These are phyloP conservation scores for Breviolum minutum DNA, from an alignment of 73 alveolate genomes.

Conservation along the genomic window DNA sequence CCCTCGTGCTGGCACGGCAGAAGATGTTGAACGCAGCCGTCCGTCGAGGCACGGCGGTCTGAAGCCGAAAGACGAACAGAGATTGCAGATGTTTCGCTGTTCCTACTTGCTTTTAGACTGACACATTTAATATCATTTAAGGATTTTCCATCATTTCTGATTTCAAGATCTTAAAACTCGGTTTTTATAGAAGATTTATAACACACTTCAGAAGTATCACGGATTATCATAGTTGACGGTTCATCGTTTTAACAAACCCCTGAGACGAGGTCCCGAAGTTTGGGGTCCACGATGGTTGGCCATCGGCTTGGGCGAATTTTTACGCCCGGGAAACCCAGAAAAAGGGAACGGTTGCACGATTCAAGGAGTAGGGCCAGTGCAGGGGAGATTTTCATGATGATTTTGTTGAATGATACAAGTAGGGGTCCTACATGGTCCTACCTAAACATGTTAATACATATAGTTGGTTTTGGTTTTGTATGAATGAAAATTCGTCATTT, in stretches of 20 bases:
- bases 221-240: background rate
- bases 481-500: too few relatives aligned
- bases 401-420: too few relatives aligned
- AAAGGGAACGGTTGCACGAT: too few relatives aligned
- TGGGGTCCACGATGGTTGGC: constrained; percentile 87
- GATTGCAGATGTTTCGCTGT: too few relatives aligned
- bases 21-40: constrained; percentile 12
- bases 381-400: too few relatives aligned
- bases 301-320: background rate
- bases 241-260: background rate
- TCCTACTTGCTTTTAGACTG: background rate
- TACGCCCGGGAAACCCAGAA: background rate
- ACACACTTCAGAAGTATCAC: too few relatives aligned
- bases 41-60: background rate
- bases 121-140: background rate
- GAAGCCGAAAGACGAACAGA: too few relatives aligned
- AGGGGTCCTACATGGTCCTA: too few relatives aligned
- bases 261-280: background rate
- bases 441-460: too few relatives aligned
- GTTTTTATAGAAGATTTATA: too few relatives aligned
- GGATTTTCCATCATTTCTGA: background rate
- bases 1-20: constrained; percentile 29
- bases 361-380: too few relatives aligned
- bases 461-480: too few relatives aligned
- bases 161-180: background rate